A percentile compares a stretch with the other conserved stretches of the same genome.
These are phyloP conservation scores for Pseudogymnoascus sp. DNA, from an alignment of 2,329 filamentous ascomycete species.

Conservation along the genomic window DNA sequence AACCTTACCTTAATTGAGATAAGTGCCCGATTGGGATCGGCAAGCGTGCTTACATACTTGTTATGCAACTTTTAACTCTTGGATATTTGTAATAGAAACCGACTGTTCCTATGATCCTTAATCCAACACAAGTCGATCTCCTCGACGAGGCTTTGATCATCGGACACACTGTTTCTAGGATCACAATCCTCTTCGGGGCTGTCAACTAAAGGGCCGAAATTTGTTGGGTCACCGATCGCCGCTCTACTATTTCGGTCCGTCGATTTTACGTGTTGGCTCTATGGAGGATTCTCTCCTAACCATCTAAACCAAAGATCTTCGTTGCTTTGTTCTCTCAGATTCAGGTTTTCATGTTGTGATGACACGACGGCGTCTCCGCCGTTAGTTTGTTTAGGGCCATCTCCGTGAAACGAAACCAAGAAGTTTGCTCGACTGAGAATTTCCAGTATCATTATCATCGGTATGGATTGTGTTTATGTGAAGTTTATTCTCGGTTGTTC, in stretches of 20 bases:
- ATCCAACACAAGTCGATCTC: neutral
- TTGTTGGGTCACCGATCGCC: neutral
- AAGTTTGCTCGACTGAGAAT: neutral
- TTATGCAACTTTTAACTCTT: neutral
- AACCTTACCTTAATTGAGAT: neutral
- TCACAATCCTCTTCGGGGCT: neutral
- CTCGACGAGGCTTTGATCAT: neutral
- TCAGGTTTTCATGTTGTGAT: neutral
- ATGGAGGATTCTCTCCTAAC: neutral
- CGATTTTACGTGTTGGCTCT: neutral
- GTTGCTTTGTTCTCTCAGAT: neutral
- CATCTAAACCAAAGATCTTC: neutral
- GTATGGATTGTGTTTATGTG: neutral
- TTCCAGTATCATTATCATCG: neutral
- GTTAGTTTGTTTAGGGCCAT: neutral
- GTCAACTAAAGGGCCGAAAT: neutral
- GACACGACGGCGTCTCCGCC: neutral
- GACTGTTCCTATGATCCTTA: neutral
- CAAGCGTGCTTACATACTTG: neutral
- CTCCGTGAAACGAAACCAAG: neutral
- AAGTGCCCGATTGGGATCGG: neutral
- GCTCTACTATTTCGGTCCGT: neutral
- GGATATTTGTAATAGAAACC: neutral
- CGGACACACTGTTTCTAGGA: neutral
- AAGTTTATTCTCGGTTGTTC: neutral